Base-by-base conservation (phyloP, 1,284 basidiomycete species). In the Sporisorium reilianum region DNA sequence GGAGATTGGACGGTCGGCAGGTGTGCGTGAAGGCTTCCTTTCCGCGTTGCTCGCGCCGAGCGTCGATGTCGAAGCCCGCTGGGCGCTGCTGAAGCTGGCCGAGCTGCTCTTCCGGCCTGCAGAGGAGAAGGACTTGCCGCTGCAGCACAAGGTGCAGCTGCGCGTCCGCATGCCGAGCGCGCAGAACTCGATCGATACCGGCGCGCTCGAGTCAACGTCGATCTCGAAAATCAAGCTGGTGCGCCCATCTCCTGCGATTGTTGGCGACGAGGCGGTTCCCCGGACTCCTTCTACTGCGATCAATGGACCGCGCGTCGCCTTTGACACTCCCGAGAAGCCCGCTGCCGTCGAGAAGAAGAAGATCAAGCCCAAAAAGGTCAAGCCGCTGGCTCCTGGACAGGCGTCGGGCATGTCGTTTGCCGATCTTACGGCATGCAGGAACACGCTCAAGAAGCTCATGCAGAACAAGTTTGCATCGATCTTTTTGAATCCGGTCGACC, bases 11-110 rank as follows among this genome's bases (percentile, higher is more conserved):
- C 71, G 83, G 6, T 84, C 83, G 2, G 80, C 81, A 9, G 75
- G 78, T 22, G 79, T 84, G 6, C 79, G 83, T 5, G 81, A 84
- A 44, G 83, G 82, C 23, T 84, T 83, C 62, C 52, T 84, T 8
- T 72, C 66, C 9, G 83, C 83, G 2, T 55, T 82, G 36, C 67
- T 80, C 16, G 63, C 77, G 20, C 67, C 68, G 4, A 51, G 90
- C 53, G 88, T 90, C 49, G 95, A 98, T 84, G 88, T 91, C 75
- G 93, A 96, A 86, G 92, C 95, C 48, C 91, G 95, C 38, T 93
- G 93, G 89, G 93, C 92, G 68, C 86, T 97, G 52, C 88, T 99
- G 79, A 98, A 98, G 86, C 87, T 97, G 11, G 94, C 93, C 12
- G 96, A 98, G 81, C 88, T 97, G 25, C 89, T 96, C 52, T 92